Conservation (phyloP, 495 filamentous ascomycete species). For the Bacidia rubella region DNA sequence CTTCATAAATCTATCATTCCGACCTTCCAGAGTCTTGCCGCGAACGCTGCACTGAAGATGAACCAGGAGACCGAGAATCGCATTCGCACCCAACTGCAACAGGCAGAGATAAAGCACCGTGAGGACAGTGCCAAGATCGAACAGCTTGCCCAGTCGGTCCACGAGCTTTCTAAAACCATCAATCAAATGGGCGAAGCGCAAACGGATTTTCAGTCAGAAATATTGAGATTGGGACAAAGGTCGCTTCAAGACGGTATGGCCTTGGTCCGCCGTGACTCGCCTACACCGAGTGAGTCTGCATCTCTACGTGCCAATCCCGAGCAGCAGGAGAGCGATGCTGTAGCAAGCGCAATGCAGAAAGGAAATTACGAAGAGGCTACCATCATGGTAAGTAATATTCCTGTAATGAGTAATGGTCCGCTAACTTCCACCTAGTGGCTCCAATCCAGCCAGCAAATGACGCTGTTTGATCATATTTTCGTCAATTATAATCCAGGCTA, state of each 20-base stretch:
- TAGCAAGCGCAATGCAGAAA: slow-evolving; percentile 49
- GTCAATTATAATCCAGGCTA: slow-evolving; percentile 59
- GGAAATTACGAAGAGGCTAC: slow-evolving; percentile 60
- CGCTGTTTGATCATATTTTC: slow-evolving; percentile 72
- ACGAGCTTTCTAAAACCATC: slow-evolving; percentile 56
- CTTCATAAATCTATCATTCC: slow-evolving; percentile 52
- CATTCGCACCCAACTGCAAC: slow-evolving; percentile 45
- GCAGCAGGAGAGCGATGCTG: slow-evolving; percentile 48
- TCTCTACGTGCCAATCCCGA: slow-evolving; percentile 33
- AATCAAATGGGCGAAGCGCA: slow-evolving; percentile 55
- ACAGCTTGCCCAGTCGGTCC: slow-evolving; percentile 60
- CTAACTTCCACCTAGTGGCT: slow-evolving; percentile 49
- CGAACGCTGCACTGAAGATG: slow-evolving; percentile 45
- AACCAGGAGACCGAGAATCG: slow-evolving; percentile 52
- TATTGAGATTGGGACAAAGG: slow-evolving; percentile 42
- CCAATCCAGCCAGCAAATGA: slow-evolving; percentile 58
- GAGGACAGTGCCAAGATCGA: slow-evolving; percentile 70
- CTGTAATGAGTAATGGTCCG: too few relatives aligned
- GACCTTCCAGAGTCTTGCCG: slow-evolving; percentile 45
- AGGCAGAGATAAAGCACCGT: slow-evolving; percentile 54
- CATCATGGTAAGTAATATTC: slow-evolving; percentile 37
- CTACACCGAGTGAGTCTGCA: slow-evolving; percentile 19
- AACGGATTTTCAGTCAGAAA: slow-evolving; percentile 45
- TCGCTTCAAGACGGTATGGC: slow-evolving; percentile 17
- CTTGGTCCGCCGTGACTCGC: slow-evolving; percentile 9